phyloP scores from a whole-genome alignment of 345 rosid genomes.

The Hypericum androsaemum region DNA sequence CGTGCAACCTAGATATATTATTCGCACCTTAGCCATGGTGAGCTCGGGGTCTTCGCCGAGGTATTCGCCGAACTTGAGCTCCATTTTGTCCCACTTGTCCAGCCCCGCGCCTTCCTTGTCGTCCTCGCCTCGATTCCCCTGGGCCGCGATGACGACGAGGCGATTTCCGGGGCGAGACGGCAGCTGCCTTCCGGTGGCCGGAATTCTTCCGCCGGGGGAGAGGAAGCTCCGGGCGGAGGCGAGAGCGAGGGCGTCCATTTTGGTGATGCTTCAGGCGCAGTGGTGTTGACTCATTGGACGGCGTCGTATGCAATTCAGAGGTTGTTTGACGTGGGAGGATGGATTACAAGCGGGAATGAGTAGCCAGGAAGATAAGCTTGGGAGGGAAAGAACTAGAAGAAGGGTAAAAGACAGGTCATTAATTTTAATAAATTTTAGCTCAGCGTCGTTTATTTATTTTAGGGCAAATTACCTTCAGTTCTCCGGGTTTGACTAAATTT shows the following conservation, averaged over 20 bases:
- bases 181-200: constrained; percentile 18
- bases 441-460: too few species aligned
- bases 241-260: constrained; percentile 52
- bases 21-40: constrained; percentile 85
- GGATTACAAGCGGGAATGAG: too few species aligned
- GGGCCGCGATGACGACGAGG: constrained; percentile 36
- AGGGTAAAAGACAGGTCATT: too few species aligned
- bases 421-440: too few species aligned
- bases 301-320: neutral
- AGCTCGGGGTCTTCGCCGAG: constrained; percentile 91
- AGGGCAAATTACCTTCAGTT: too few species aligned
- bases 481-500: too few species aligned
- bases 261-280: constrained; percentile 2
- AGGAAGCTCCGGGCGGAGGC: constrained; percentile 20
- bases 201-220: constrained; percentile 13
- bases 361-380: too few species aligned
- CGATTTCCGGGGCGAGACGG: constrained; percentile 19
- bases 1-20: too few species aligned
- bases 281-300: constrained; percentile 11
- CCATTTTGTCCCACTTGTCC: constrained; percentile 78
- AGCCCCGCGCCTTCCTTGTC: constrained; percentile 36
- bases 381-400: too few species aligned
- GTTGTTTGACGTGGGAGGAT: too few species aligned
- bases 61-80: constrained; percentile 76
- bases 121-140: too few species aligned